phyloP scores from a whole-genome alignment of 1,284 basidiomycete species.

The Xanthoconium separans region DNA sequence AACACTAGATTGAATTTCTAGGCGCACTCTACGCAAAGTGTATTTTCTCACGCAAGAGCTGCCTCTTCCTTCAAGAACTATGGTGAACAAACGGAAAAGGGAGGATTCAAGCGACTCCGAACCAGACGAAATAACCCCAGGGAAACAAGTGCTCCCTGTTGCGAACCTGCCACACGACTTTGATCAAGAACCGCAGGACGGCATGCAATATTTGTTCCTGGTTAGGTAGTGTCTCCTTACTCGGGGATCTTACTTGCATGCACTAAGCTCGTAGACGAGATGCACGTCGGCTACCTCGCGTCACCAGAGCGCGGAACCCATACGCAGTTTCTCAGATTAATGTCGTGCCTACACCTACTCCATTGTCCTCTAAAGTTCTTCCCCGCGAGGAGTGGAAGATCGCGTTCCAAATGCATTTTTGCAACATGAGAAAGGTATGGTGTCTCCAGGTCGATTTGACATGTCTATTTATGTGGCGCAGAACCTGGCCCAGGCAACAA shows the following conservation, averaged over 20 bases:
- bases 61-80: slow-evolving; percentile 3
- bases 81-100: slow-evolving; percentile 51
- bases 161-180: slow-evolving; percentile 69
- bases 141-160: slow-evolving; percentile 69
- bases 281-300: slow-evolving; percentile 57
- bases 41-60: slow-evolving; percentile 18
- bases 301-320: slow-evolving; percentile 65
- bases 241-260: slow-evolving; percentile 16
- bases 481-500: slow-evolving; percentile 66
- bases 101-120: slow-evolving; percentile 45
- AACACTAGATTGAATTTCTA: neutral
- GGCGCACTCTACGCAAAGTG: neutral
- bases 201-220: slow-evolving; percentile 77
- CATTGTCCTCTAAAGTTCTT: slow-evolving; percentile 28
- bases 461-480: slow-evolving; percentile 29
- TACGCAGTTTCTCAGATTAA: slow-evolving; percentile 44
- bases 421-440: slow-evolving; percentile 61
- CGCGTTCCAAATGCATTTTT: slow-evolving; percentile 55
- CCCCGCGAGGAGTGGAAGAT: slow-evolving; percentile 67
- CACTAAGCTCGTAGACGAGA: slow-evolving; percentile 51
- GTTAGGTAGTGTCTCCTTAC: slow-evolving; percentile 54
- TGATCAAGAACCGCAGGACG: slow-evolving; percentile 64
- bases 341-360: slow-evolving; percentile 20
- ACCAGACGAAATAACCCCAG: slow-evolving; percentile 53
- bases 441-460: neutral